Evolutionary conservation across 2,329 filamentous ascomycete species (phyloP).

Genomic region (Elsinoe australis): DNA sequence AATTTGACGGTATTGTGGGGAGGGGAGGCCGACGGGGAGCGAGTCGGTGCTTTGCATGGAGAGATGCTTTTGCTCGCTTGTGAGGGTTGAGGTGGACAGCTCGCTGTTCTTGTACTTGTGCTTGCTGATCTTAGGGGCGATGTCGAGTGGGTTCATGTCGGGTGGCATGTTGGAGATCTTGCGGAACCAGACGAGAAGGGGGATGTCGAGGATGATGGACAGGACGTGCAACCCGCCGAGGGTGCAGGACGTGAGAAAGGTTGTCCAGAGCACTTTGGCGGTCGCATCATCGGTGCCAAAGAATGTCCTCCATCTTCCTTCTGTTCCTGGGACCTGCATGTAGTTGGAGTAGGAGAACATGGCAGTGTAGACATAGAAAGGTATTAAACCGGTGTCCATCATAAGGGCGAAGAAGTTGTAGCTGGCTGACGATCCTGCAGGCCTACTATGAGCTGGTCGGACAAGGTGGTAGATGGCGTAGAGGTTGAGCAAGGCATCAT

Average conservation of each 20-base stretch:
- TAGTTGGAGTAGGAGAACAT: slow-evolving; percentile 48
- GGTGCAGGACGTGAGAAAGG: slow-evolving; percentile 60
- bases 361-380: slow-evolving; percentile 55
- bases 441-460: slow-evolving; percentile 60
- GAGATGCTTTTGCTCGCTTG: slow-evolving; percentile 54
- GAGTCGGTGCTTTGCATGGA: slow-evolving; percentile 32
- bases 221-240: slow-evolving; percentile 62
- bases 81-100: slow-evolving; percentile 37
- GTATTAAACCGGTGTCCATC: slow-evolving; percentile 59
- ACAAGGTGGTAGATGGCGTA: slow-evolving; percentile 79
- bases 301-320: slow-evolving; percentile 60
- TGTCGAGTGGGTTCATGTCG: slow-evolving; percentile 90
- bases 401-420: slow-evolving; percentile 80
- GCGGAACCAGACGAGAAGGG: slow-evolving; percentile 69
- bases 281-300: slow-evolving; percentile 51
- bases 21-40: slow-evolving; percentile 35
- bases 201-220: slow-evolving; percentile 64
- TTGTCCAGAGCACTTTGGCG: slow-evolving; percentile 52
- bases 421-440: slow-evolving; percentile 72
- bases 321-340: slow-evolving; percentile 37
- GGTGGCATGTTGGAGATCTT: slow-evolving; percentile 76
- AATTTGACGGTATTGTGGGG: slow-evolving; percentile 43
- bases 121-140: slow-evolving; percentile 63
- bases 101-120: slow-evolving; percentile 70
- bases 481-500: slow-evolving; percentile 61